Evolutionary conservation across 495 filamentous ascomycete species (phyloP).

Genomic region (Venustampulla echinocandica): DNA sequence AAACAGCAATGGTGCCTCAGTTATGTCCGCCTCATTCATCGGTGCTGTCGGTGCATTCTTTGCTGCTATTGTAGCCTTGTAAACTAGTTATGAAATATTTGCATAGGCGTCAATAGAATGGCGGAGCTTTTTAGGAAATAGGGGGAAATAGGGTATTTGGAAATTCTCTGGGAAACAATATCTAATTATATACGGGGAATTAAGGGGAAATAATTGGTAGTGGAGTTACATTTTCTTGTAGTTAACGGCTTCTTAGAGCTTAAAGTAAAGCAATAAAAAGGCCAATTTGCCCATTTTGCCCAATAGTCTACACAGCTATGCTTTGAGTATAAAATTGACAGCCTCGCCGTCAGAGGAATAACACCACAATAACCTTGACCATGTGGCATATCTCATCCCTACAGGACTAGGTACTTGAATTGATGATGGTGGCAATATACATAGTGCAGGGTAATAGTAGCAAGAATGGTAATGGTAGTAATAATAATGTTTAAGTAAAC

Average conservation of each 20-base stretch:
- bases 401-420: too few species aligned
- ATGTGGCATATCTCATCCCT: too few species aligned
- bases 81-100: constrained; percentile 3
- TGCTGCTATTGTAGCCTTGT: constrained; percentile 17
- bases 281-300: not conserved
- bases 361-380: too few species aligned
- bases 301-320: not conserved
- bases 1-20: constrained; percentile 3
- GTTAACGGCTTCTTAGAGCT: not conserved
- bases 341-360: not conserved
- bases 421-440: too few species aligned
- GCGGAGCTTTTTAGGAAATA: not conserved
- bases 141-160: too few species aligned
- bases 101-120: not conserved
- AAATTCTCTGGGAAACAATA: too few species aligned
- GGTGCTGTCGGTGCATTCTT: constrained; percentile 12
- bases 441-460: too few species aligned
- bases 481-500: too few species aligned
- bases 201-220: not conserved
- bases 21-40: constrained; percentile 13
- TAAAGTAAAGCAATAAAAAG: not conserved
- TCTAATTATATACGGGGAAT: too few species aligned
- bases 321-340: not conserved
- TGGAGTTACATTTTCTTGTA: not conserved
- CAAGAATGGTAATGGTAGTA: too few species aligned